A percentile compares a stretch with the other conserved stretches of the same genome.
phyloP scores from a whole-genome alignment of 345 rosid genomes.

The Pugionium dolabratum region DNA sequence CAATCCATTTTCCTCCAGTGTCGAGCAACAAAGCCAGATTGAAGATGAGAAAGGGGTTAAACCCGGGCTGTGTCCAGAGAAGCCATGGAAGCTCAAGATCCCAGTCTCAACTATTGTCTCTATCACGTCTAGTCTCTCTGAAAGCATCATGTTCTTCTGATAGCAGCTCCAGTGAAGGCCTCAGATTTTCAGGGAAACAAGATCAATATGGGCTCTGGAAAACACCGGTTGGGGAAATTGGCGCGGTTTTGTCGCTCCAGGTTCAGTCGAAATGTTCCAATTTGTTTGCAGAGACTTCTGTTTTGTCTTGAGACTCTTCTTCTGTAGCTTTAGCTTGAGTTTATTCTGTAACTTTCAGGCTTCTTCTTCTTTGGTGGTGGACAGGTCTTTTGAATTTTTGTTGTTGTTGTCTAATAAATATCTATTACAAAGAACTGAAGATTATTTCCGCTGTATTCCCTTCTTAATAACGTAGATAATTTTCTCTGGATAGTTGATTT shows the following conservation, averaged over 20 bases:
- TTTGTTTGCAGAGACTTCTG: conserved; percentile 35
- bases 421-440: conserved; percentile 15
- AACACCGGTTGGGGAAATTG: conserved; percentile 51
- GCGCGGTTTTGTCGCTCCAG: conserved; percentile 59
- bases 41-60: conserved; percentile 43
- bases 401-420: conserved; percentile 29
- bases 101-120: conserved; percentile 52
- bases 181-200: conserved; percentile 29
- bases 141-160: conserved; percentile 32
- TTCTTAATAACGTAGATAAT: background rate
- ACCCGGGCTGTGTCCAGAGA: conserved; percentile 26
- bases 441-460: background rate
- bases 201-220: conserved; percentile 38
- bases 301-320: conserved; percentile 28
- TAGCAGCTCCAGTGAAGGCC: conserved; percentile 21
- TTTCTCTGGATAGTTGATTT: background rate
- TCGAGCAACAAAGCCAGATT: conserved; percentile 40
- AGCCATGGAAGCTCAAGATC: conserved; percentile 42
- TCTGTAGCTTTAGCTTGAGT: conserved; percentile 25
- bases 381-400: conserved; percentile 22
- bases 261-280: conserved; percentile 34
- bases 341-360: background rate
- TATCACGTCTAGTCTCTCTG: conserved; percentile 41
- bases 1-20: conserved; percentile 46
- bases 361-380: conserved; percentile 16